Evolutionary conservation across 768 basidiomycete genomes (phyloP).

Genomic region (Pisolithus sp.): DNA sequence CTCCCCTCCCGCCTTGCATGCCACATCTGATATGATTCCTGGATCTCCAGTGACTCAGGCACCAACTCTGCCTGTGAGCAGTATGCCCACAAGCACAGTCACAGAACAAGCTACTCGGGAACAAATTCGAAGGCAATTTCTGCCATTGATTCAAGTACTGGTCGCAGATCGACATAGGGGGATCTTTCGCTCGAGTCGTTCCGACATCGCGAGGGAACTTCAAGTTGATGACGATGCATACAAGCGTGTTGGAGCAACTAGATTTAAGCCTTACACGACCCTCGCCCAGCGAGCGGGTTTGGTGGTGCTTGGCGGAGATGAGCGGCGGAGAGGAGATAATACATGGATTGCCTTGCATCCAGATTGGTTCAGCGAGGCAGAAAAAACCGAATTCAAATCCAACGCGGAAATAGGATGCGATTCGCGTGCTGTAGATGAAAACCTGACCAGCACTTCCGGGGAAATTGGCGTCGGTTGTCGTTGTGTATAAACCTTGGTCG

Average conservation of each 20-base stretch:
- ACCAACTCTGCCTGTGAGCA: too few relatives aligned
- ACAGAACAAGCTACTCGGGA: background rate
- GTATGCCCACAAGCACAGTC: too few relatives aligned
- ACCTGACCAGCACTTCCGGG: background rate
- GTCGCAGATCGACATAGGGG: conserved; percentile 25
- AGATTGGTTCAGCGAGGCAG: conserved; percentile 12
- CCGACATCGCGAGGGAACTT: conserved; percentile 32
- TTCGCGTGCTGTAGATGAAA: too few relatives aligned
- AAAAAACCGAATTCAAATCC: background rate
- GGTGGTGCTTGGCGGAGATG: conserved; percentile 16
- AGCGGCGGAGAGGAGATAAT: background rate
- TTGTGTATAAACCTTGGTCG: conserved; percentile 29
- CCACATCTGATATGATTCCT: background rate
- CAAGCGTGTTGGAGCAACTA: conserved; percentile 18
- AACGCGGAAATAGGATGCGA: too few relatives aligned
- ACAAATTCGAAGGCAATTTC: conserved; percentile 25
- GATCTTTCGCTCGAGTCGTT: conserved; percentile 30
- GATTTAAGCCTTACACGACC: conserved; percentile 21
- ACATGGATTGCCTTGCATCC: conserved; percentile 27
- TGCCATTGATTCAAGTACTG: conserved; percentile 19
- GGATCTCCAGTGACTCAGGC: background rate
- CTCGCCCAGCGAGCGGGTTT: conserved; percentile 23
- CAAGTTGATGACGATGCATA: conserved; percentile 22
- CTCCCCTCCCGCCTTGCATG: background rate
- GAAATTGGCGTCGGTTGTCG: conserved; percentile 8